Evolutionary conservation across 2,329 filamentous ascomycete species (phyloP).

Genomic region (Exophiala xenobiotica): DNA sequence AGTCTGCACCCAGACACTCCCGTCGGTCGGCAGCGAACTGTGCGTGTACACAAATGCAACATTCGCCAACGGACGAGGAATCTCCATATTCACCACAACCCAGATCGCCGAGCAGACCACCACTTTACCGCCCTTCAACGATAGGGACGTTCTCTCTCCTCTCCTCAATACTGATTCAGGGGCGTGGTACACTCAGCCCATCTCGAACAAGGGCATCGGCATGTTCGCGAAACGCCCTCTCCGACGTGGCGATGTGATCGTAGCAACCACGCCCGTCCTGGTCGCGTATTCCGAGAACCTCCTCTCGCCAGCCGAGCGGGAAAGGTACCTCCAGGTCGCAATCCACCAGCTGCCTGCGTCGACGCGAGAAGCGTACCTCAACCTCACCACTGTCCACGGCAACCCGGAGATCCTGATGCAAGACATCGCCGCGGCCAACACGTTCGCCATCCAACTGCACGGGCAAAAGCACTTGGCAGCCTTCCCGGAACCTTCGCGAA

Average conservation of each 20-base stretch:
- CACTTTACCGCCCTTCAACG: too few relatives aligned
- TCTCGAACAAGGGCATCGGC: conserved; percentile 17
- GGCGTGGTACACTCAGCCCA: conserved; percentile 11
- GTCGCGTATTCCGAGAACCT: conserved; percentile 17
- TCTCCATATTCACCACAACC: conserved; percentile 23
- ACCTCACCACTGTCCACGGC: conserved; percentile 3
- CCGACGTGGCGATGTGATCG: conserved; percentile 6
- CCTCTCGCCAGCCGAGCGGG: conserved; percentile 6
- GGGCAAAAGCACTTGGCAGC: conserved; percentile 17
- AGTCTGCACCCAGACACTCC: conserved; percentile 12
- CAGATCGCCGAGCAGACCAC: conserved; percentile 4
- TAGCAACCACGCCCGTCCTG: conserved; percentile 19
- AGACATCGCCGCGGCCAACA: conserved; percentile 21
- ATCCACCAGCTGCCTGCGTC: conserved; percentile 14
- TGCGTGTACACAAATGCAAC: conserved; percentile 16
- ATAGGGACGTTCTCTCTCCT: too few relatives aligned
- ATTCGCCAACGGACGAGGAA: conserved; percentile 12
- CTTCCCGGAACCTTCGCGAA: conserved; percentile 21
- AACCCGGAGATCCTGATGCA: conserved; percentile 8
- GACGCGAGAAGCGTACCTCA: conserved; percentile 3
- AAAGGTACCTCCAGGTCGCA: conserved; percentile 16
- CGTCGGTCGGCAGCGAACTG: conserved; percentile 11
- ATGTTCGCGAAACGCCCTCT: conserved; percentile 15
- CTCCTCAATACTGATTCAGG: conserved; percentile 3
- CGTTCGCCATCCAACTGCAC: conserved; percentile 14